Evolutionary conservation across 805 yeast species (phyloP).

Genomic region (Pichia californica): DNA sequence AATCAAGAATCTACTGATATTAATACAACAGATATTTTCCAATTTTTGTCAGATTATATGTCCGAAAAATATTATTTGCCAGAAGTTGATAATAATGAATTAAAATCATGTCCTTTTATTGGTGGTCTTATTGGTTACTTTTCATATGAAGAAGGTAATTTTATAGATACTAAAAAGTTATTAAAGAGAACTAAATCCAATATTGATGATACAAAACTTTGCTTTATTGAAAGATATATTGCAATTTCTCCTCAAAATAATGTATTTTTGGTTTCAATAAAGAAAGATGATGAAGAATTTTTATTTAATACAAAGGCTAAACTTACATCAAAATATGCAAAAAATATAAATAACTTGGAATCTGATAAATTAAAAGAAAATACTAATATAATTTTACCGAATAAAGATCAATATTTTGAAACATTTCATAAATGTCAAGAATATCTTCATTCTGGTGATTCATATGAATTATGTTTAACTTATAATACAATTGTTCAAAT

Average conservation of each 20-base stretch:
- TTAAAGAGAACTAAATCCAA: constrained; percentile 32
- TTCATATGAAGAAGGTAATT: constrained; percentile 82
- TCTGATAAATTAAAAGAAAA: constrained; percentile 4
- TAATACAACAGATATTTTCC: constrained; percentile 40
- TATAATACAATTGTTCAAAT: constrained; percentile 58
- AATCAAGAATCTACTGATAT: not conserved
- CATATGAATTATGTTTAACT: constrained; percentile 90
- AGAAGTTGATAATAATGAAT: constrained; percentile 18
- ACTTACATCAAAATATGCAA: not conserved
- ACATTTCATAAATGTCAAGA: constrained; percentile 62
- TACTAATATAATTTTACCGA: constrained; percentile 41
- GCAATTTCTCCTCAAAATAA: constrained; percentile 42
- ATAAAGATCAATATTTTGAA: constrained; percentile 43
- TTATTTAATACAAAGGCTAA: constrained; percentile 4
- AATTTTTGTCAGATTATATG: constrained; percentile 45
- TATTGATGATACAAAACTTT: constrained; percentile 70
- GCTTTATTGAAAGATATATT: constrained; percentile 61
- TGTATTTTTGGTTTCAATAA: constrained; percentile 49
- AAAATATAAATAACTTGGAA: not conserved
- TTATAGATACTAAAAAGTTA: constrained; percentile 30
- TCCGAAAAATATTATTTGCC: constrained; percentile 28
- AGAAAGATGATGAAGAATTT: constrained; percentile 35
- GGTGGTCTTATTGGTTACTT: constrained; percentile 91
- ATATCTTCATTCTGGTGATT: constrained; percentile 70
- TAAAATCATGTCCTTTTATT: constrained; percentile 59